Conservation (phyloP, 2,329 filamentous ascomycete species). For the Scedosporium apiospermum region DNA sequence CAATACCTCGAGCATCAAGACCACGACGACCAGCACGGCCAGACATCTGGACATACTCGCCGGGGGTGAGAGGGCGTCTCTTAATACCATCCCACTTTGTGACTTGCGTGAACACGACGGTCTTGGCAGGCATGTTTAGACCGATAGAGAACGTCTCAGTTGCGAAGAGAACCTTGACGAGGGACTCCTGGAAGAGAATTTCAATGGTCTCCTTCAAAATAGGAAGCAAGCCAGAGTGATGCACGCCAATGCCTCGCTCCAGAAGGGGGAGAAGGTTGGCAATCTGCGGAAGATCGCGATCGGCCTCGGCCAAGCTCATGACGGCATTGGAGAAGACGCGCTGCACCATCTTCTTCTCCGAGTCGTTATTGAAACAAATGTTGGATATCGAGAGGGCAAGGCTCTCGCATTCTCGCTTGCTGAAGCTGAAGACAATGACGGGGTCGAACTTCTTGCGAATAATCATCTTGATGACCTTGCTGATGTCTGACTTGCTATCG, state of each 20-base stretch:
- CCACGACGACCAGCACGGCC: constrained; percentile 93
- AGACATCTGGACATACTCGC: constrained; percentile 98
- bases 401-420: constrained; percentile 91
- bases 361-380: constrained; percentile 91
- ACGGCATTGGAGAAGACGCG: constrained; percentile 94
- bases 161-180: constrained; percentile 96
- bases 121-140: constrained; percentile 98
- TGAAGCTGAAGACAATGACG: constrained; percentile 99
- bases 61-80: constrained; percentile 78
- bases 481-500: constrained; percentile 68
- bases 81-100: constrained; percentile 85
- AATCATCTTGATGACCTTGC: constrained; percentile 98
- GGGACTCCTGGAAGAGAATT: constrained; percentile 93
- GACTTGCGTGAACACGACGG: constrained; percentile 96
- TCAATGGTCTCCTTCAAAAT: constrained; percentile 98
- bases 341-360: constrained; percentile 86
- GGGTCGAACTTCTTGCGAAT: constrained; percentile 96
- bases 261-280: constrained; percentile 80
- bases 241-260: constrained; percentile 87
- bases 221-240: constrained; percentile 89
- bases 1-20: constrained; percentile 93
- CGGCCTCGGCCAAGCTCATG: constrained; percentile 83
- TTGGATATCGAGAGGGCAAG: constrained; percentile 79
- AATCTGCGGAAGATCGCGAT: constrained; percentile 82
- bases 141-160: constrained; percentile 99